Evolutionary conservation across 306 rosid genomes (phyloP), one percentile per base, ranked within the genome.

Genomic region (Quercus engelmannii): DNA sequence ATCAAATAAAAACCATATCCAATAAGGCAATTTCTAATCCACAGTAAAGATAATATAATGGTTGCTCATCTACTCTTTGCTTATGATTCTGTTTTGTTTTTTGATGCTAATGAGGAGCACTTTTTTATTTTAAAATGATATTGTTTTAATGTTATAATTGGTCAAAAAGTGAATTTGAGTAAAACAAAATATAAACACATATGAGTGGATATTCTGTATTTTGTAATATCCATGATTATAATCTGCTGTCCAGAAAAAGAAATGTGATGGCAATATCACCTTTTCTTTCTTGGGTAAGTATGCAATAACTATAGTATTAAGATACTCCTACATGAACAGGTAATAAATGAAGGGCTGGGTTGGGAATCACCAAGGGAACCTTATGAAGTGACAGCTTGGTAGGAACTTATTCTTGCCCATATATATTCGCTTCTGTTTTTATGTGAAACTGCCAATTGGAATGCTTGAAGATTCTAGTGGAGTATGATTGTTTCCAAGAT

Each of bases 311-410:
- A 18, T 33, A 68, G 41, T 6, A 15, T 68, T 68, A 18, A 35
- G 12, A 33, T 25, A 35, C 7, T 35, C 72, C 72, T 35, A n/a
- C 38, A 28, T 80, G 61, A 81, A 75, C 85, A 96, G 99, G 88
- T 93, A 49, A 82, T 89, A 56, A 69, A 64, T 70, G 98, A 91
- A 79, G 99, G 99, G 56, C 86, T 89, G 86, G 97, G 98, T 55
- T 96, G 99, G 99, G 99, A 96, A 87, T 91, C 92, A 23, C 98
- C 99, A 2, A 85, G 99, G 77, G 98, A 93, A 81, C 99, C 97
- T 59, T 96, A 96, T 58, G 99, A 96, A 93, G 97, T 96, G 64
- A 91, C 91, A 85, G 98, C 96, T 64, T 87, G 99, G 99, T 96
- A 91, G 79, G 79, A 55, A 33, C 67, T 9, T 28, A 51, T 55